These are phyloP conservation scores for Cladobotryum protrusum DNA, from an alignment of 2,329 filamentous ascomycete genomes.

Conservation along the genomic window DNA sequence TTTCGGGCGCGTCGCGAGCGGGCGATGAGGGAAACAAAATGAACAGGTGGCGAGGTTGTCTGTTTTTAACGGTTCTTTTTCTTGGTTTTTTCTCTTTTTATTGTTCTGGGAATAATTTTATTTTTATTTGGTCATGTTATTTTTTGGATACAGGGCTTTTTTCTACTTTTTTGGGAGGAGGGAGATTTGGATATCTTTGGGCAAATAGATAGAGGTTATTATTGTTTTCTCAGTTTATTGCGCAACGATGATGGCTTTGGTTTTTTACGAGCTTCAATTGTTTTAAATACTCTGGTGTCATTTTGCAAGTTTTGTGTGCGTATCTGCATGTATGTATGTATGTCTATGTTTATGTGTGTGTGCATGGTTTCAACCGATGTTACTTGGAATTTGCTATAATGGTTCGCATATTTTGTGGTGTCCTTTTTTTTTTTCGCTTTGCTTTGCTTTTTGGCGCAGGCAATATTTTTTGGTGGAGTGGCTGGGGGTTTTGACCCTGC, in stretches of 20 bases:
- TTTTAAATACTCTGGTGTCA: neutral
- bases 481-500: too few species aligned
- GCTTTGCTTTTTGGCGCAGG: too few species aligned
- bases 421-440: too few species aligned
- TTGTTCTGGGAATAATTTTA: neutral
- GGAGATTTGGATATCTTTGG: neutral
- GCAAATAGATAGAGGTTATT: slow-evolving; percentile 9
- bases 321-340: too few species aligned
- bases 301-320: neutral
- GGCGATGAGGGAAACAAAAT: neutral
- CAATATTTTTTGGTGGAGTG: too few species aligned
- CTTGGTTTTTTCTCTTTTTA: slow-evolving; percentile 7
- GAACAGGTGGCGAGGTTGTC: slow-evolving; percentile 9
- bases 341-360: too few species aligned
- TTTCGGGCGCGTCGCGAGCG: slow-evolving; percentile 9
- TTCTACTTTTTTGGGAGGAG: neutral
- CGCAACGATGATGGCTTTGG: slow-evolving; percentile 10
- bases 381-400: too few species aligned
- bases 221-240: slow-evolving; percentile 1
- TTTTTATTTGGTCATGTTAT: neutral
- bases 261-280: slow-evolving; percentile 9
- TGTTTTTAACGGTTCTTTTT: slow-evolving; percentile 1
- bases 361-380: too few species aligned
- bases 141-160: slow-evolving; percentile 4
- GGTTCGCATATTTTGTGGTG: too few species aligned